These are phyloP conservation scores for Aspergillus fischeri DNA, from an alignment of 2,329 filamentous ascomycete species.

Conservation along the genomic window DNA sequence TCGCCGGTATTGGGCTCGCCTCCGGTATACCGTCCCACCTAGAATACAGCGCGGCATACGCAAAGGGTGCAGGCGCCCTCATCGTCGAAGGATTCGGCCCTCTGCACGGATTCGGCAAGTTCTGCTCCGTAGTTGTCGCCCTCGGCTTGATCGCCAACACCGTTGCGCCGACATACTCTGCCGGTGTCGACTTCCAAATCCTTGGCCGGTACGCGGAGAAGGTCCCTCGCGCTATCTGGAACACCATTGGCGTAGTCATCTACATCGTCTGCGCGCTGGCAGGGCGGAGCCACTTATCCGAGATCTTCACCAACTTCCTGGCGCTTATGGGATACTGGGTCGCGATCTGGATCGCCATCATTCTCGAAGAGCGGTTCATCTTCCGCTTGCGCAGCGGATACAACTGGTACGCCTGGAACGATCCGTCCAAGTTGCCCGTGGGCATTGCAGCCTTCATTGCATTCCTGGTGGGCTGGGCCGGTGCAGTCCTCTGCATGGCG, in stretches of 20 bases:
- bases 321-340: conserved; percentile 70
- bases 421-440: conserved; percentile 55
- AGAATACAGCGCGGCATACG: conserved; percentile 56
- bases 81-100: conserved; percentile 60
- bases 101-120: conserved; percentile 60
- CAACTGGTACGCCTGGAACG: conserved; percentile 61
- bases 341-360: conserved; percentile 60
- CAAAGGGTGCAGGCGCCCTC: conserved; percentile 58
- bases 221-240: conserved; percentile 63
- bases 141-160: conserved; percentile 64
- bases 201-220: conserved; percentile 55
- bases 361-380: conserved; percentile 56
- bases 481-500: conserved; percentile 63
- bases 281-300: conserved; percentile 56
- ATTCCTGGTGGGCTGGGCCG: conserved; percentile 63
- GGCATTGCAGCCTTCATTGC: conserved; percentile 59
- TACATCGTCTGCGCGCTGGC: conserved; percentile 62
- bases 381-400: conserved; percentile 54
- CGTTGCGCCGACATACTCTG: conserved; percentile 61
- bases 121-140: conserved; percentile 62
- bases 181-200: conserved; percentile 65
- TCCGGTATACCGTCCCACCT: conserved; percentile 52
- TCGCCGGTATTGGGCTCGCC: conserved; percentile 60
- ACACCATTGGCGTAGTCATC: conserved; percentile 57
- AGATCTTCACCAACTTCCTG: conserved; percentile 66